Evolutionary conservation across 106 monocot species (phyloP).

Genomic region (Dendrobium nobile): DNA sequence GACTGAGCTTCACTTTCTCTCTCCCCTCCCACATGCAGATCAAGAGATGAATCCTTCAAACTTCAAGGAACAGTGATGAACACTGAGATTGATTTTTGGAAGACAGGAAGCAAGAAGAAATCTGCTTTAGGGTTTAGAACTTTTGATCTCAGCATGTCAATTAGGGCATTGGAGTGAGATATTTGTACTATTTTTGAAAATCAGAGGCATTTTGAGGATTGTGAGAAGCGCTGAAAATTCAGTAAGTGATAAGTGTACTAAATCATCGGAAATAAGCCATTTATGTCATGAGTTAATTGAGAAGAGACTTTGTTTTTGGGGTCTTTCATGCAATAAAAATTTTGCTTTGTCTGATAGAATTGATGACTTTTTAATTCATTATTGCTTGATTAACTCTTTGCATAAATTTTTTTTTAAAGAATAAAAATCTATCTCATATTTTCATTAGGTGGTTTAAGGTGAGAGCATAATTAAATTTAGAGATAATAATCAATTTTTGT

Average conservation of each 20-base stretch:
- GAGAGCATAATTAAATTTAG: too few relatives aligned
- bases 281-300: neutral
- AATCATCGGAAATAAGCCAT: neutral
- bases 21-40: constrained; percentile 11
- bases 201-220: neutral
- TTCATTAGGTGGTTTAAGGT: too few relatives aligned
- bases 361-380: too few relatives aligned
- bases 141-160: constrained; percentile 98
- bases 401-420: too few relatives aligned
- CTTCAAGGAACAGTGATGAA: neutral
- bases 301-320: too few relatives aligned
- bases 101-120: constrained; percentile 21
- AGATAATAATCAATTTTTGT: too few relatives aligned
- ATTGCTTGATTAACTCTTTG: too few relatives aligned
- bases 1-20: constrained; percentile 52
- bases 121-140: constrained; percentile 68
- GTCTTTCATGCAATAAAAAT: too few relatives aligned
- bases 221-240: neutral
- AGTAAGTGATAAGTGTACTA: neutral
- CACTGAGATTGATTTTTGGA: constrained; percentile 11
- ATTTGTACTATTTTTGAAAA: constrained; percentile 77
- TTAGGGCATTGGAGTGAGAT: constrained; percentile 98
- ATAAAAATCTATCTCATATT: too few relatives aligned
- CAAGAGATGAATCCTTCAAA: neutral
- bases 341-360: too few relatives aligned